Evolutionary conservation across 169 alveolate genomes (phyloP), one percentile per base, ranked within the genome.

Genomic region (Plasmodium falciparum): DNA sequence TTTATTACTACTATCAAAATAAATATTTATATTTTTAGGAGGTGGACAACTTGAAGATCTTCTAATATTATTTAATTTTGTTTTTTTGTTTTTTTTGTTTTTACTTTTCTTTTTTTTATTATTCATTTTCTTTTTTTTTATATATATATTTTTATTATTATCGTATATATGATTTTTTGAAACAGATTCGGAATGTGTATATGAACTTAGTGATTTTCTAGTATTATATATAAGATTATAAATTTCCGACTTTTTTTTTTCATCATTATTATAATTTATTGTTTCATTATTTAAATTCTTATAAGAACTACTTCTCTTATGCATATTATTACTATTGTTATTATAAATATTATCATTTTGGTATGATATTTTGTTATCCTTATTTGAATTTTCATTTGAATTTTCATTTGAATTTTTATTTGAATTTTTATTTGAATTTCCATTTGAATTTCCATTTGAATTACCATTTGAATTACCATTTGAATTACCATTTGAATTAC

Each of bases 171-270:
- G 47, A 39, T 39, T 39, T 39, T 39, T 39, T 39, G 47, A 39
- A 39, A 39, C 11, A 39, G 49, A 50, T 78, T 13, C 43, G 2
- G 26, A n/a, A 15, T 52, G 26, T 24, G 89, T 50, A 67, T 12
- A 22, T 22, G 17, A 29, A 15, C 49, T 54, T 24, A 47, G 11
- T 6, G 43, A 56, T n/a, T 66, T 7, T 3, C 29, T 78, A 43
- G 39, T 58, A 49, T 49, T 67, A 26, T 7, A 33, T 65, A 33
- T 63, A 43, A 78, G 66, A 24, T 65, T 65, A 78, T 15, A 78
- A 29, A 65, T 78, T 78, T 78, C 89, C 3, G 80, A 78, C n/a
- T 65, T 17, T 26, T 66, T 76, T 24, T 24, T 58, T 65, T 76
- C 89, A 76, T 9, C 67, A 33, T 49, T n/a, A 5, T 72, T 72